These are phyloP conservation scores for Lachnum nothofagi DNA, from an alignment of 2,329 filamentous ascomycete genomes.

Conservation along the genomic window DNA sequence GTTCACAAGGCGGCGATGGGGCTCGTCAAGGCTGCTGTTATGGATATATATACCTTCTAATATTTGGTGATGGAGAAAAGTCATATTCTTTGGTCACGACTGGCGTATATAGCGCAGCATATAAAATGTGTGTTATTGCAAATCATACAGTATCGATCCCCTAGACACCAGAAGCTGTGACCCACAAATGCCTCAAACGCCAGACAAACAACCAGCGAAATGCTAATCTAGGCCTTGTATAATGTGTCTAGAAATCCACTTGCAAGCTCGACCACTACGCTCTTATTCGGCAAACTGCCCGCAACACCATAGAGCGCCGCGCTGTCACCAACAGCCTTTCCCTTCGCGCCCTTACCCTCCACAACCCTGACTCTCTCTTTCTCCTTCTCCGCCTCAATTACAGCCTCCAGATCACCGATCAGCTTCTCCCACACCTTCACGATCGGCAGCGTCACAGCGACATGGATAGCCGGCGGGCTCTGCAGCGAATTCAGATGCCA, in stretches of 20 bases:
- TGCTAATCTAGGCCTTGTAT: conserved; percentile 66
- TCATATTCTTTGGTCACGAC: no score
- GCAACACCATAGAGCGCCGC: conserved; percentile 92
- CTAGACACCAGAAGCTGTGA: background rate
- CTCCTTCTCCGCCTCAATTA: conserved; percentile 69
- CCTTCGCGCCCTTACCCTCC: conserved; percentile 61
- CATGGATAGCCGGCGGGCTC: conserved; percentile 83
- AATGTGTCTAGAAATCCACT: conserved; percentile 87
- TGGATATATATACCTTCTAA: no score
- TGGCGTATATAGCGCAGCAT: no score
- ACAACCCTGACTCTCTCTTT: conserved; percentile 69
- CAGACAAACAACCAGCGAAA: no score
- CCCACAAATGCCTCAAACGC: background rate
- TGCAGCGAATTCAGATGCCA: conserved; percentile 97
- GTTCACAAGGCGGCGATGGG: no score
- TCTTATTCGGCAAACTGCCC: conserved; percentile 91
- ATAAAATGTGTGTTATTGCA: no score
- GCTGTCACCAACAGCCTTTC: conserved; percentile 69
- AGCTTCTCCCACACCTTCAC: conserved; percentile 75
- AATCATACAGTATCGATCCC: no score
- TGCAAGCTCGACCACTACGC: conserved; percentile 83
- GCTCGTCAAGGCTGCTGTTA: no score
- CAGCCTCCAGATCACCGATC: conserved; percentile 64
- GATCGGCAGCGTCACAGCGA: conserved; percentile 87
- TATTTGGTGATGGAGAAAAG: no score